Conservation (phyloP, 2,329 filamentous ascomycete species). For the Monilinia fructigena region DNA sequence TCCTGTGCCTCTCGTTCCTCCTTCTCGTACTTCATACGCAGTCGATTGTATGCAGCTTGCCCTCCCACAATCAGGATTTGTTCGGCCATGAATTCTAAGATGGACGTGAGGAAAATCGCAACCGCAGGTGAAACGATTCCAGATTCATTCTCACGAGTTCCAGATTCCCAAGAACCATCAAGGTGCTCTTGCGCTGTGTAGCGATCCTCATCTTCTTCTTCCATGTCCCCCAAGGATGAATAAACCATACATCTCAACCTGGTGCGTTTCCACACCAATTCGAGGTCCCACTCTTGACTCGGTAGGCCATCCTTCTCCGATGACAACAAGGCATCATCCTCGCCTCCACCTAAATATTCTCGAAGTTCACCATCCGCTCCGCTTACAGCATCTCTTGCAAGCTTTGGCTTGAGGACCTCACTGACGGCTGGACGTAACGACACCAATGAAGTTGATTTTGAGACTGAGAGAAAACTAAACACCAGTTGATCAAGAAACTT, state of each 20-base stretch:
- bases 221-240: conserved; percentile 91
- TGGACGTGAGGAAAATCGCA: conserved; percentile 92
- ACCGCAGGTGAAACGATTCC: conserved; percentile 83
- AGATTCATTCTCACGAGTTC: conserved; percentile 47
- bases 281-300: conserved; percentile 75
- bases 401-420: conserved; percentile 83
- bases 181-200: conserved; percentile 80
- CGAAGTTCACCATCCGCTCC: conserved; percentile 83
- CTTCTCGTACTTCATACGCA: conserved; percentile 58
- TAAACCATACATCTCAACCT: conserved; percentile 97
- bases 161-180: conserved; percentile 54
- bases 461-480: conserved; percentile 80
- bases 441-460: conserved; percentile 73
- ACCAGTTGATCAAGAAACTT: conserved; percentile 90
- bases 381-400: conserved; percentile 80
- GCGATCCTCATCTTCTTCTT: conserved; percentile 94
- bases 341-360: conserved; percentile 79
- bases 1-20: conserved; percentile 53
- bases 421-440: conserved; percentile 77
- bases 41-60: conserved; percentile 74
- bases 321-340: conserved; percentile 67
- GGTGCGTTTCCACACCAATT: conserved; percentile 90
- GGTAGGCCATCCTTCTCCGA: conserved; percentile 52
- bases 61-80: conserved; percentile 84
- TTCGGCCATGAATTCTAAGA: conserved; percentile 91